Evolutionary conservation across 495 filamentous ascomycete genomes (phyloP).

Genomic region (Penicillium taxi): DNA sequence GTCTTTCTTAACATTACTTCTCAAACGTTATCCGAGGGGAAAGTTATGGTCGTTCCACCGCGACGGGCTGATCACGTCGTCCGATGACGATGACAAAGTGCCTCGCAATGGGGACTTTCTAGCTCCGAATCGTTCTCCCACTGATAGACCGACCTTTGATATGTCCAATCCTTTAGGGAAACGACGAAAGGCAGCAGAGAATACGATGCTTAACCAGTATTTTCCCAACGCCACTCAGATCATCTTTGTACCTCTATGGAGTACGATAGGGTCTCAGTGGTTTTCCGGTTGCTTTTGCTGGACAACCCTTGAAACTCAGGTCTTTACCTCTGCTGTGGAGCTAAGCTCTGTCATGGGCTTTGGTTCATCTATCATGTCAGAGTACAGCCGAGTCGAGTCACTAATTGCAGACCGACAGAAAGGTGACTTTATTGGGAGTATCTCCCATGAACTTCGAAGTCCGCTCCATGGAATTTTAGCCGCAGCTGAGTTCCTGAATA

Average conservation of each 20-base stretch:
- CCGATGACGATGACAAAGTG: constrained; percentile 32
- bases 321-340: constrained; percentile 36
- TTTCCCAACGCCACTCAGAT: constrained; percentile 41
- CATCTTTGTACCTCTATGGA: constrained; percentile 56
- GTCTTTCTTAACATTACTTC: constrained; percentile 41
- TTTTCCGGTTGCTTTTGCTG: constrained; percentile 61
- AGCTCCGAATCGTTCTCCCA: constrained; percentile 5
- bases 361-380: constrained; percentile 60
- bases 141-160: constrained; percentile 7
- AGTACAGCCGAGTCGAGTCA: constrained; percentile 54
- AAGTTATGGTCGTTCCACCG: constrained; percentile 59
- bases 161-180: constrained; percentile 34
- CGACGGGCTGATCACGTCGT: constrained; percentile 36
- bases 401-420: constrained; percentile 55
- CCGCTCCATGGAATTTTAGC: constrained; percentile 72
- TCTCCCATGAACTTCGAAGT: constrained; percentile 72
- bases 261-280: constrained; percentile 60
- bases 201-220: constrained; percentile 34
- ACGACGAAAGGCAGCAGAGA: constrained; percentile 35
- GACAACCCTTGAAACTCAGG: constrained; percentile 39
- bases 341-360: constrained; percentile 53
- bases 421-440: constrained; percentile 67
- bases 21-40: constrained; percentile 54
- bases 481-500: constrained; percentile 56
- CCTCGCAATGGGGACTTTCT: constrained; percentile 16